Percentiles rank a stretch among this genome's conserved stretches.
Evolutionary conservation across 495 filamentous ascomycete species (phyloP).

Genomic region (Pseudotulostoma volvatum): DNA sequence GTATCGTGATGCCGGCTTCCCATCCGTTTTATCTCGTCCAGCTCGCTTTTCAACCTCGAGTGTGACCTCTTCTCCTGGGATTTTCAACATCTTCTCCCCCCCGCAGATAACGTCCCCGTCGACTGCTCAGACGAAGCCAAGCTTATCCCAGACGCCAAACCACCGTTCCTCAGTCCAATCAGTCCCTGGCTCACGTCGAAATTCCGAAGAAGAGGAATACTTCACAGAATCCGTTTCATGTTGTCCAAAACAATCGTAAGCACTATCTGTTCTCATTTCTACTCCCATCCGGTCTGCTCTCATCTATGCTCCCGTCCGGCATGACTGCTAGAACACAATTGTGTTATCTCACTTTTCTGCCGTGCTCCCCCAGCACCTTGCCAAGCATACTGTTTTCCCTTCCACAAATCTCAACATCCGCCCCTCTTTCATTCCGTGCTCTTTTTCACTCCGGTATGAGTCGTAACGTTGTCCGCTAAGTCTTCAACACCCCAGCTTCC

Average conservation of each 20-base stretch:
- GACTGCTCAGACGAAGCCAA: constrained; percentile 29
- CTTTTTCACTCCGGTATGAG: too few species aligned
- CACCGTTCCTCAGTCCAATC: constrained; percentile 53
- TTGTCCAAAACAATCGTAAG: constrained; percentile 25
- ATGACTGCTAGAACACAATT: not conserved
- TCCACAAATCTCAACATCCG: too few species aligned
- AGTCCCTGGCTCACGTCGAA: constrained; percentile 67
- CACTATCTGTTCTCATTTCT: constrained; percentile 6
- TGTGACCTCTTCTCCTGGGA: constrained; percentile 60
- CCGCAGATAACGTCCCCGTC: constrained; percentile 53
- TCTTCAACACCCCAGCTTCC: too few species aligned
- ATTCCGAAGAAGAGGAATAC: constrained; percentile 33
- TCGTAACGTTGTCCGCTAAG: too few species aligned
- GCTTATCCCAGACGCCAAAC: constrained; percentile 12
- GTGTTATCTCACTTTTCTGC: not conserved
- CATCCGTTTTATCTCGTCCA: constrained; percentile 55
- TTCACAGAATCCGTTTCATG: constrained; percentile 17
- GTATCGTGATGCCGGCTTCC: constrained; percentile 60
- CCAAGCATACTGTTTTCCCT: too few species aligned
- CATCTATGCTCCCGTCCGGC: not conserved
- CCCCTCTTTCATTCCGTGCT: too few species aligned
- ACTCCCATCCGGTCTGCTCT: not conserved
- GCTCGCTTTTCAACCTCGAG: constrained; percentile 73
- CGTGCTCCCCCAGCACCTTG: too few species aligned
- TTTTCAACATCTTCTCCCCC: constrained; percentile 56